These are phyloP conservation scores for Yamagishiella unicocca DNA, from an alignment of 139 green algal genomes.

Conservation along the genomic window DNA sequence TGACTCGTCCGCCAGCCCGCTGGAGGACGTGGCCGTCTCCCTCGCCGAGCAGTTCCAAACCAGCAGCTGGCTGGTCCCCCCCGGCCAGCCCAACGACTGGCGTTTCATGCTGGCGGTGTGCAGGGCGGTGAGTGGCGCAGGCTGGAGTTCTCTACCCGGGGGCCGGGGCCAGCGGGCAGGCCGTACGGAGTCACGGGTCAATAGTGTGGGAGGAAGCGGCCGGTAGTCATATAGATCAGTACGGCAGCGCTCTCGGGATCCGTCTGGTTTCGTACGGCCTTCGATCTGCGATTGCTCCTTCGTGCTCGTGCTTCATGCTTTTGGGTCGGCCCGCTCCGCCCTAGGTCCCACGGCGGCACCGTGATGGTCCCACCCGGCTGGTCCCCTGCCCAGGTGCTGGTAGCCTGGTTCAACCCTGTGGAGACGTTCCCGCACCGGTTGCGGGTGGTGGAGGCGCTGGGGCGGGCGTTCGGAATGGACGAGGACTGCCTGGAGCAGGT, in stretches of 20 bases:
- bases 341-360: too few relatives aligned
- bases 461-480: slow-evolving; percentile 36
- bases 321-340: too few relatives aligned
- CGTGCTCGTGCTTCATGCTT: too few relatives aligned
- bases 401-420: slow-evolving; percentile 17
- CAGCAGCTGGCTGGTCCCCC: slow-evolving; percentile 25
- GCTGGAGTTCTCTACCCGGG: too few relatives aligned
- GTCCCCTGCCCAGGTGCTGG: background rate
- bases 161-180: too few relatives aligned
- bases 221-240: too few relatives aligned
- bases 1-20: background rate
- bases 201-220: too few relatives aligned
- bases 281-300: too few relatives aligned
- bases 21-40: background rate
- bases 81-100: slow-evolving; percentile 43
- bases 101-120: slow-evolving; percentile 30
- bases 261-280: too few relatives aligned
- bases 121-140: slow-evolving; percentile 7
- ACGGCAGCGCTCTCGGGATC: too few relatives aligned
- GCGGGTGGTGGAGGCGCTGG: slow-evolving; percentile 12
- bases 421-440: slow-evolving; percentile 14
- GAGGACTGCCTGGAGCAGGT: slow-evolving; percentile 41
- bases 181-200: too few relatives aligned
- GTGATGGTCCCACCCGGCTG: too few relatives aligned
- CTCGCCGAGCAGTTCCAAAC: slow-evolving; percentile 16